A percentile compares a stretch with the other conserved stretches of the same genome.
phyloP scores from a whole-genome alignment of 2,329 filamentous ascomycete species.

The Madurella mycetomatis region DNA sequence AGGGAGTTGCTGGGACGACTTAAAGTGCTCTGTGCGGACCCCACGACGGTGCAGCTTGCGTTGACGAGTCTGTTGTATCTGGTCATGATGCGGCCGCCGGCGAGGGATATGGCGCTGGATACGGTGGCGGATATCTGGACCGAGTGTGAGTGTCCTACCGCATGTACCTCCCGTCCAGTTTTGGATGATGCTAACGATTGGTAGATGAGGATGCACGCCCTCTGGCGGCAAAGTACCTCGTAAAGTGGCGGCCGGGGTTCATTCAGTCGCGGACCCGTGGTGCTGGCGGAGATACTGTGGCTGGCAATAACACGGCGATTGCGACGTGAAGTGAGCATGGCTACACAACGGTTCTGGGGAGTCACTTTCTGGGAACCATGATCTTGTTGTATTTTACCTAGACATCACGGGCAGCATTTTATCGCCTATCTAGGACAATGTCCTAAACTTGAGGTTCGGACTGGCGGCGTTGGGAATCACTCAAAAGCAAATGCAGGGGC shows the following conservation, averaged over 20 bases:
- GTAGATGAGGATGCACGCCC: slow-evolving; percentile 59
- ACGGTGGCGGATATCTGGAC: slow-evolving; percentile 63
- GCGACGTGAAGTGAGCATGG: slow-evolving; percentile 6
- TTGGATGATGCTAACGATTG: too few relatives aligned
- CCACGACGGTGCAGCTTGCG: slow-evolving; percentile 58
- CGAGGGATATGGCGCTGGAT: slow-evolving; percentile 59
- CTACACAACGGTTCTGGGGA: too few relatives aligned
- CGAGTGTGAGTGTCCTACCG: slow-evolving; percentile 49
- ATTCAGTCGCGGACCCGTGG: slow-evolving; percentile 32
- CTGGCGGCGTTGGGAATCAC: background rate
- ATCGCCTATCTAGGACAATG: too few relatives aligned
- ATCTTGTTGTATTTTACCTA: background rate
- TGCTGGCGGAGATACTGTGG: slow-evolving; percentile 19
- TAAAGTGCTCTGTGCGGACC: slow-evolving; percentile 61
- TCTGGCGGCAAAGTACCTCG: slow-evolving; percentile 58
- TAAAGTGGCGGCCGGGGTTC: slow-evolving; percentile 56
- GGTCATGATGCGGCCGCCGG: slow-evolving; percentile 63
- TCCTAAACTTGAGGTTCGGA: background rate
- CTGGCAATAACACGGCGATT: slow-evolving; percentile 13
- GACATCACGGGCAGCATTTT: background rate
- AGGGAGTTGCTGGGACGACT: slow-evolving; percentile 68
- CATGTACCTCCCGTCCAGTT: too few relatives aligned
- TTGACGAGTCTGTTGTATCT: slow-evolving; percentile 62
- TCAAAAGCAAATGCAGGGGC: background rate
- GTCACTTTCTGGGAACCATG: background rate